Evolutionary conservation across 148 eudicot genomes (phyloP), one percentile per base, ranked within the genome.

Genomic region (Camellia sinensis): DNA sequence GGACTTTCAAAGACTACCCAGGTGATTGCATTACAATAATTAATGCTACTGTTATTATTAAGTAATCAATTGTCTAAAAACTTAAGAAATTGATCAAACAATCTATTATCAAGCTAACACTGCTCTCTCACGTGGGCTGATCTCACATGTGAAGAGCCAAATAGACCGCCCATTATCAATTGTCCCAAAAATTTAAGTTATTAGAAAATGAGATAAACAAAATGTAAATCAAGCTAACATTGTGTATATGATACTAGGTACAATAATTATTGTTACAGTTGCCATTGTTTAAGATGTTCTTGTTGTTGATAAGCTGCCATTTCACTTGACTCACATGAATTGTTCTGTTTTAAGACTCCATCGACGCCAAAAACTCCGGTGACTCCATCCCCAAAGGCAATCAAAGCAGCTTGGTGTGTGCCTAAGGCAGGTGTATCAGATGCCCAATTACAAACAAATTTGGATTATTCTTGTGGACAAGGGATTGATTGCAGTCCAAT

Each of bases 1-100:
- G 89, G 88, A 10, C 86, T 91, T 40, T 77, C 88, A 4, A 88
- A 83, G 74, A 82, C 48, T 73, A 81, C 82, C 54, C 87, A 87
- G 92, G 87, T 84, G 19, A 74, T 29, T 29, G 56, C 22, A n/a
- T 5, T 3, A 61, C 22, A 61, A 61, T 29, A 29, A 29, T 29
- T 29, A 29, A 29, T 29, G 37, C 1, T 29, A 29, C 1, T 29
- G 37, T 29, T 1, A 29, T 29, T 29, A 29, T 29, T 29, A 29
- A 29, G 37, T 29, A 29, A 29, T 29, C 37, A 29, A 29, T 29
- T 29, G 37, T 1, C 37, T 29, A 29, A 29, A 29, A 29, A 29
- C 37, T 29, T 29, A 29, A 29, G 37, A 29, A 29, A 29, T 29
- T 29, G 37, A 29, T 29, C 37, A 29, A 29, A 29, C 37, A 29